Conservation (phyloP, 257 asterid species). For the Osmanthus fragrans region DNA sequence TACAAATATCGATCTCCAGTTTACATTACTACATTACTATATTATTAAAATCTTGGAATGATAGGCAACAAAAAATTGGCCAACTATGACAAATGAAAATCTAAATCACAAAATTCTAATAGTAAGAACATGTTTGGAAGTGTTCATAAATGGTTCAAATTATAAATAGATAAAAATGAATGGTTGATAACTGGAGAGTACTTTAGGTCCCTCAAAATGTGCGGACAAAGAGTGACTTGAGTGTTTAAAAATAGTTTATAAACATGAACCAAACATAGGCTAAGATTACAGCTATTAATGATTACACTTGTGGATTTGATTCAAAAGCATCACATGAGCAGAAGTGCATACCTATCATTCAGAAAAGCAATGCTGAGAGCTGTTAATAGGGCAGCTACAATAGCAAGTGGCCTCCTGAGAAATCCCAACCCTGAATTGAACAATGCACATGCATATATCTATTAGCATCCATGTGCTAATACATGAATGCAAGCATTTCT, state of each 20-base stretch:
- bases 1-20: background rate
- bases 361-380: slow-evolving; percentile 86
- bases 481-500: slow-evolving; percentile 2
- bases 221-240: no score
- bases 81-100: slow-evolving; percentile 1
- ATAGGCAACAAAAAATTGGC: background rate
- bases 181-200: no score
- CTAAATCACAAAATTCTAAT: background rate
- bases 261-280: no score
- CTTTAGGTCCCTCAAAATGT: no score
- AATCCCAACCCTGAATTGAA: slow-evolving; percentile 70
- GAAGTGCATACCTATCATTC: slow-evolving; percentile 74
- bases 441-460: slow-evolving; percentile 15
- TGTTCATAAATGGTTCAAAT: no score
- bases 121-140: background rate
- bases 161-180: no score
- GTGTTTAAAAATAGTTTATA: no score
- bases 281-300: background rate
- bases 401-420: slow-evolving; percentile 80
- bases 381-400: slow-evolving; percentile 81
- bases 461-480: slow-evolving; percentile 10
- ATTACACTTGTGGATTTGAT: background rate
- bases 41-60: background rate
- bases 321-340: background rate
- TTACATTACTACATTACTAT: background rate